Conservation (phyloP, 148 eudicot genomes). For the Rhododendron vialii region DNA sequence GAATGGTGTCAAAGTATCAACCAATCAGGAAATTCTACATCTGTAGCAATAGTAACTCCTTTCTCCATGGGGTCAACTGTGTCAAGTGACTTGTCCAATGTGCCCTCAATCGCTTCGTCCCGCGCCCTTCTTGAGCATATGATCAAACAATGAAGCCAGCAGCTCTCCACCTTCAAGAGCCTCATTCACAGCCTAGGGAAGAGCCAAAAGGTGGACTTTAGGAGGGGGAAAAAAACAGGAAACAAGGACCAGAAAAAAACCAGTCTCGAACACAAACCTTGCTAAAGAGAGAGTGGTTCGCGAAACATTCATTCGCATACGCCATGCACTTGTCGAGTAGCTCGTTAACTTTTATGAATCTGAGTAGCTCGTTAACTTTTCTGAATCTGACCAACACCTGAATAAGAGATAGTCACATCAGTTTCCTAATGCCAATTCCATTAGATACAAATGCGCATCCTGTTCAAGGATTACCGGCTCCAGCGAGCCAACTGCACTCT, state of each 20-base stretch:
- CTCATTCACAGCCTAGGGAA: conserved; percentile 25
- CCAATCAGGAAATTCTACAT: too few relatives aligned
- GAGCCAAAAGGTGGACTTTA: not conserved
- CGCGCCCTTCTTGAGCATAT: conserved; percentile 26
- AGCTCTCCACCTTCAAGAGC: conserved; percentile 28
- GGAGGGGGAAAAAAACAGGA: not conserved
- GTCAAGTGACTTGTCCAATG: conserved; percentile 21
- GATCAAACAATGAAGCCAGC: conserved; percentile 26
- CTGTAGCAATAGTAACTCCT: too few relatives aligned
- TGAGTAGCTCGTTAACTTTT: conserved; percentile 37
- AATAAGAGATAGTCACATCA: conserved; percentile 4
- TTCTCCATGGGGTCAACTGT: too few relatives aligned
- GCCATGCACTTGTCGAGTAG: conserved; percentile 35
- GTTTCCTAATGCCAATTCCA: not conserved
- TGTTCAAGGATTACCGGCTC: conserved; percentile 23
- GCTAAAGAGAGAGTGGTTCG: conserved; percentile 31
- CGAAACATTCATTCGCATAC: conserved; percentile 30
- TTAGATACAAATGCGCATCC: not conserved
- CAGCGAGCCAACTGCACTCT: conserved; percentile 22
- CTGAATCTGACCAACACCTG: conserved; percentile 22
- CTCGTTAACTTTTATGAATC: conserved; percentile 24
- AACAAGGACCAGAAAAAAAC: not conserved
- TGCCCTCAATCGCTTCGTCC: conserved; percentile 32
- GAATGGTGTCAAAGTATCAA: too few relatives aligned
- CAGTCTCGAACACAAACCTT: conserved; percentile 19